Evolutionary conservation across 106 monocot genomes (phyloP), one percentile per base, ranked within the genome.

Genomic region (Acorus calamus): DNA sequence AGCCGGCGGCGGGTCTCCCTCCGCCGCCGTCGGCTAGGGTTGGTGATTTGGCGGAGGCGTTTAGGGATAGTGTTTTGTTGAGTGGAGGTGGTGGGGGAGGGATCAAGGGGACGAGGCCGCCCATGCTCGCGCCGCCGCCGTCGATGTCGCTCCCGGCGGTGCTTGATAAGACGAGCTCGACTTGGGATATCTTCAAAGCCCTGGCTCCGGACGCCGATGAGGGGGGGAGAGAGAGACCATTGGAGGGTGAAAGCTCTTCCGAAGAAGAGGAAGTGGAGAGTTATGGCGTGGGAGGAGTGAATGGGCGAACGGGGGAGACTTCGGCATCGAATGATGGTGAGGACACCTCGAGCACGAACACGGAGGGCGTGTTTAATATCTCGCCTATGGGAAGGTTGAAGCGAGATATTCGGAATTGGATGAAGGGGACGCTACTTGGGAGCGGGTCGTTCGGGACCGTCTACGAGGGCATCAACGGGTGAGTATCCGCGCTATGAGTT

Each of bases 391-490:
- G 67, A 2, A 84, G 56, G 13, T 61, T 88, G 42, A 74, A 75
- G 60, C 77, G 71, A 66, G 73, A 58, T 45, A 99, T 99, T 46
- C 66, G 52, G 54, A 77, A 71, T 0, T 99, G 98, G 98, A 60
- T 65, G 60, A 71, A 66, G 28, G 98, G 92, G 56, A 28, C 61
- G 14, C 72, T 72, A n/a, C 79, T 92, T 42, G 98, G 98, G 6
- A 88, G 92, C 44, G 98, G 98, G 7, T 92, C 98, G 0, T 99
- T 92, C 47, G 98, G 98, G 45, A 84, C 79, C 6, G 98, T 99
- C 44, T 88, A 85, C 57, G 88, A 99, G 59, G 86, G 78, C 8
- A 83, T 99, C 51, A 99, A 81, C 75, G 79, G 84, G 98, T 99
- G 84, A 77, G 98, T 85, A 28, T 47, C 28, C 1, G 28, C 28